These are phyloP conservation scores for Leccinum solheimii DNA, from an alignment of 1,284 basidiomycete genomes.

Conservation along the genomic window DNA sequence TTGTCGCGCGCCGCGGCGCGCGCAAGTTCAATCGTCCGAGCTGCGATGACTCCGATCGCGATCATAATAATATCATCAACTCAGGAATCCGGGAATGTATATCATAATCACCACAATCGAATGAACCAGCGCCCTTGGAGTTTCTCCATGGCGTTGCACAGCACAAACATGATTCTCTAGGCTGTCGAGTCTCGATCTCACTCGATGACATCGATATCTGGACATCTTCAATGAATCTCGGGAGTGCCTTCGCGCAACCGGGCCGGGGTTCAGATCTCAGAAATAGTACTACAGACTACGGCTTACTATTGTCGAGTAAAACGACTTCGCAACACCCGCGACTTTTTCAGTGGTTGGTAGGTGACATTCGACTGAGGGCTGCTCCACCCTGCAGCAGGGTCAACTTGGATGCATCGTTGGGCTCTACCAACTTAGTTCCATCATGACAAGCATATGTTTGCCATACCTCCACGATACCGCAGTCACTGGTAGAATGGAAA, in stretches of 20 bases:
- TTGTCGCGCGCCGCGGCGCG: background rate
- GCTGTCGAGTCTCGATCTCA: conserved; percentile 10
- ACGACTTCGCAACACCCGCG: background rate
- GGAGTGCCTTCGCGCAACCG: background rate
- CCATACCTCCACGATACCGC: background rate
- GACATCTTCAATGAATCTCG: background rate
- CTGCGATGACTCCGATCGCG: conserved; percentile 9
- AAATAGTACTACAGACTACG: background rate
- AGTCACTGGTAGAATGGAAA: background rate
- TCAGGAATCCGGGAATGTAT: background rate
- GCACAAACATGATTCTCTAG: background rate
- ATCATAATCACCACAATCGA: background rate
- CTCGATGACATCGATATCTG: background rate
- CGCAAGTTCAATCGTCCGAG: background rate
- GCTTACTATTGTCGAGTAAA: background rate
- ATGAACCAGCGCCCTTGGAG: background rate
- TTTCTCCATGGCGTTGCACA: conserved; percentile 1
- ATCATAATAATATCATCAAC: conserved; percentile 5
- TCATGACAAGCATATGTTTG: background rate
- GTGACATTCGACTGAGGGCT: background rate
- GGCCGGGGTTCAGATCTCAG: background rate
- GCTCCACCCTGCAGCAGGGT: background rate
- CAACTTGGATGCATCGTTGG: background rate
- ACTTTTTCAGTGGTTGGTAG: background rate
- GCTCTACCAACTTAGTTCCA: background rate